Conservation (phyloP, 805 yeast species). For the Wickerhamiella dianesei region DNA sequence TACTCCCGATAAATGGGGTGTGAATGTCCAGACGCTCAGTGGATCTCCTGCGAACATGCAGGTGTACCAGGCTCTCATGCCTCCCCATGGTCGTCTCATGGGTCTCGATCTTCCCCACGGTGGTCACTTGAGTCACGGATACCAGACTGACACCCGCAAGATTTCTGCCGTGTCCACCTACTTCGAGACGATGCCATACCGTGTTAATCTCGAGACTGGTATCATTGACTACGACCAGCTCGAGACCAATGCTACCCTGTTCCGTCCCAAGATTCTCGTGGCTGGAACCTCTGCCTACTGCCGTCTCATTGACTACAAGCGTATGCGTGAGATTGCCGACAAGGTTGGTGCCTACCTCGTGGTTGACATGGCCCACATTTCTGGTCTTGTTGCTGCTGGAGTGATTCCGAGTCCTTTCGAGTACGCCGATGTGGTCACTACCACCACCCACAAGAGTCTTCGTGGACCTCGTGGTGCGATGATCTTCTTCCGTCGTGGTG, state of each 20-base stretch:
- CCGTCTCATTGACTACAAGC: slow-evolving; percentile 88
- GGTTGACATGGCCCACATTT: slow-evolving; percentile 97
- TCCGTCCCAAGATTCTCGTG: slow-evolving; percentile 91
- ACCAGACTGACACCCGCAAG: slow-evolving; percentile 86
- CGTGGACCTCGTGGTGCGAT: slow-evolving; percentile 99
- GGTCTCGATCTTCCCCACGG: slow-evolving; percentile 98
- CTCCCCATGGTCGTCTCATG: slow-evolving; percentile 94
- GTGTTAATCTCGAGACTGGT: slow-evolving; percentile 85
- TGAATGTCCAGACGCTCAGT: slow-evolving; percentile 88
- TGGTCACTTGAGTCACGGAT: slow-evolving; percentile 97
- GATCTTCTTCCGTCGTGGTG: slow-evolving; percentile 97
- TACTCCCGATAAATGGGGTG: slow-evolving; percentile 85
- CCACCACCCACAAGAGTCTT: slow-evolving; percentile 95
- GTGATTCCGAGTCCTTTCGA: slow-evolving; percentile 95
- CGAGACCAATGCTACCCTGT: slow-evolving; percentile 78
- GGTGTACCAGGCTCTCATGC: slow-evolving; percentile 89
- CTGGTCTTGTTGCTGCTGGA: slow-evolving; percentile 91
- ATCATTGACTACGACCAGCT: slow-evolving; percentile 91
- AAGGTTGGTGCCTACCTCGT: slow-evolving; percentile 93
- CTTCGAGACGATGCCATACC: slow-evolving; percentile 97
- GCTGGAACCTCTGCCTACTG: slow-evolving; percentile 99
- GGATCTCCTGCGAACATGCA: slow-evolving; percentile 98
- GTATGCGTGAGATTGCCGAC: slow-evolving; percentile 94
- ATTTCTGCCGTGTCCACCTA: slow-evolving; percentile 93
- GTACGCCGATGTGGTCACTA: slow-evolving; percentile 93